Percentiles rank a stretch among this genome's conserved stretches.
Evolutionary conservation across 148 eudicot genomes (phyloP).

Genomic region (Camellia granthamiana): DNA sequence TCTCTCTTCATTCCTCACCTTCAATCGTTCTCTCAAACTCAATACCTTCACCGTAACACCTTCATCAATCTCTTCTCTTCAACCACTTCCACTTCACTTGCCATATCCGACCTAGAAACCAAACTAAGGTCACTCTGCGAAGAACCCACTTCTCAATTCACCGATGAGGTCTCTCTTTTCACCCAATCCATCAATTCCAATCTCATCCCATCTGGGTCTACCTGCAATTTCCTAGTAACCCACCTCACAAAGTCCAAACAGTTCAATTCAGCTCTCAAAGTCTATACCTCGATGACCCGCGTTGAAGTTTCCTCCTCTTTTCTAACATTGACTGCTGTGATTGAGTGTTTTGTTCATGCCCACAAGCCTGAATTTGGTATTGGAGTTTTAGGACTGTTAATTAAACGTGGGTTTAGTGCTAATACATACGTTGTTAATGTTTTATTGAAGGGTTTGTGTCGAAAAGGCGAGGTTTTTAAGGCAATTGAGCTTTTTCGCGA

Average conservation of each 20-base stretch:
- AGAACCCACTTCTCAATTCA: slow-evolving; percentile 29
- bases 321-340: slow-evolving; percentile 44
- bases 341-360: slow-evolving; percentile 53
- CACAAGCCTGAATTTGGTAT: slow-evolving; percentile 39
- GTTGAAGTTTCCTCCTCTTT: slow-evolving; percentile 40
- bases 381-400: slow-evolving; percentile 50
- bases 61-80: background rate
- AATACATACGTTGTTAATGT: slow-evolving; percentile 51
- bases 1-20: too few relatives aligned
- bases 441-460: slow-evolving; percentile 62
- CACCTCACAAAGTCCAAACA: slow-evolving; percentile 36
- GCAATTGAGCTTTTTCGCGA: slow-evolving; percentile 41
- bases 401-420: slow-evolving; percentile 54
- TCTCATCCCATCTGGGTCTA: slow-evolving; percentile 31
- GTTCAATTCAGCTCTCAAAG: slow-evolving; percentile 40
- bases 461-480: slow-evolving; percentile 36
- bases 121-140: slow-evolving; percentile 39
- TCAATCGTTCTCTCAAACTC: too few relatives aligned
- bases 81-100: background rate
- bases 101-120: slow-evolving; percentile 19
- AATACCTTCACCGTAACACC: too few relatives aligned
- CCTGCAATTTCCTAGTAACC: slow-evolving; percentile 52
- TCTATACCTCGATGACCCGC: slow-evolving; percentile 46
- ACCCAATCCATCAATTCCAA: slow-evolving; percentile 28
- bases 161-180: slow-evolving; percentile 34